phyloP scores from a whole-genome alignment of 768 basidiomycete genomes.

The Lyophyllum decastes region DNA sequence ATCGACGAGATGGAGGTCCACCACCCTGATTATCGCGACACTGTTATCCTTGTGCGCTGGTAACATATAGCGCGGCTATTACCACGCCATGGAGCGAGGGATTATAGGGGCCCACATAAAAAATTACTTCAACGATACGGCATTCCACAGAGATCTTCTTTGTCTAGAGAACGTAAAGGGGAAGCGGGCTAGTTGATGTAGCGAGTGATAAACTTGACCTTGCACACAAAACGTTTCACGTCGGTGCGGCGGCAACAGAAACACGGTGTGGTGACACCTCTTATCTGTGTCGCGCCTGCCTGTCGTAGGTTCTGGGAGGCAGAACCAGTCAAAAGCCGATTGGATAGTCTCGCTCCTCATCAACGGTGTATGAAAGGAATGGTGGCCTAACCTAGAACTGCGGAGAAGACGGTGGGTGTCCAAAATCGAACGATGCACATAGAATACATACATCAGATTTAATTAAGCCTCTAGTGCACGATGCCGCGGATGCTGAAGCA shows the following conservation, averaged over 20 bases:
- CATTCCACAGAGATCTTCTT: not conserved
- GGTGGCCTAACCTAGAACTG: not conserved
- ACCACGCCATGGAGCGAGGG: not conserved
- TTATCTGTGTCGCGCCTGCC: not conserved
- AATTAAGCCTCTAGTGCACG: not conserved
- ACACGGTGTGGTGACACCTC: not conserved
- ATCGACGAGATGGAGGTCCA: not conserved
- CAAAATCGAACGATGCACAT: not conserved
- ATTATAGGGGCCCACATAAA: not conserved
- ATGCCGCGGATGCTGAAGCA: not conserved
- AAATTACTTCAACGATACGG: not conserved
- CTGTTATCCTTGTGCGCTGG: not conserved
- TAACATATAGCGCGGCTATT: not conserved
- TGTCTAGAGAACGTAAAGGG: not conserved
- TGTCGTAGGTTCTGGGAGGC: not conserved
- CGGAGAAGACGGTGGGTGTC: not conserved
- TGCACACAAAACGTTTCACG: not conserved
- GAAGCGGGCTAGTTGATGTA: not conserved
- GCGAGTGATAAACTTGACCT: not conserved
- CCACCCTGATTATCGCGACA: too few relatives aligned
- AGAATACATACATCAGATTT: not conserved
- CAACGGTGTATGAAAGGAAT: not conserved
- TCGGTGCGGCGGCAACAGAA: not conserved
- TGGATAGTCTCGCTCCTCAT: not conserved
- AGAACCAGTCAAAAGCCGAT: not conserved